Evolutionary conservation across 2,329 filamentous ascomycete species (phyloP).

Genomic region (Aspergillus aculeatinus): DNA sequence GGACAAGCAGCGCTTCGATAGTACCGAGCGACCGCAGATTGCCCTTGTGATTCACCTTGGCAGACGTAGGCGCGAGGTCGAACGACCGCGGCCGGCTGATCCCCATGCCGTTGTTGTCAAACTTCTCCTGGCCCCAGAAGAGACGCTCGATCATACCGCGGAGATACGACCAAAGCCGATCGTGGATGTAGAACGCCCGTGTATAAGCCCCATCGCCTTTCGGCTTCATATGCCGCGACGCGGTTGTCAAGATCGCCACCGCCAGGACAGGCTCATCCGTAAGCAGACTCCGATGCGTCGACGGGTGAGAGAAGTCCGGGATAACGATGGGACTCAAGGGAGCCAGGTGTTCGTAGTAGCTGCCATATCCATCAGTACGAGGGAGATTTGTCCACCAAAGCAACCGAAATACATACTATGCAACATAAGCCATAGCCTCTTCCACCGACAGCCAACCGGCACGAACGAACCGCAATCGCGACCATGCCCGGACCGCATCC

Average conservation of each 20-base stretch:
- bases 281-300: conserved; percentile 74
- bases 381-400: conserved; percentile 1
- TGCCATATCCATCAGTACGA: conserved; percentile 33
- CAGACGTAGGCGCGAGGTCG: conserved; percentile 59
- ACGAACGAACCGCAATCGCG: conserved; percentile 87
- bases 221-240: conserved; percentile 81
- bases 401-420: conserved; percentile 63
- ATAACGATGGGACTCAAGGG: conserved; percentile 92
- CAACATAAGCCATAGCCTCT: conserved; percentile 90
- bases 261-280: conserved; percentile 90
- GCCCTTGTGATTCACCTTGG: conserved; percentile 59
- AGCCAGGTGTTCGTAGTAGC: conserved; percentile 87
- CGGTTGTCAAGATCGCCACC: conserved; percentile 85
- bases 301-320: conserved; percentile 81
- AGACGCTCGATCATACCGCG: conserved; percentile 93
- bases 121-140: conserved; percentile 94
- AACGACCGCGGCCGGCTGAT: conserved; percentile 69
- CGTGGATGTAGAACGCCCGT: conserved; percentile 86
- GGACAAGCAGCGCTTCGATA: conserved; percentile 87
- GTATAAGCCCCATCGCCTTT: conserved; percentile 77
- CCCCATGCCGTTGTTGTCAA: conserved; percentile 66
- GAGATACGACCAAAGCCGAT: conserved; percentile 91
- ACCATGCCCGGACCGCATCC: conserved; percentile 83
- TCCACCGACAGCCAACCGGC: conserved; percentile 94
- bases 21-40: conserved; percentile 88